phyloP scores from a whole-genome alignment of 192 early-diverging fungal genomes.

The Pilaira anomala region DNA sequence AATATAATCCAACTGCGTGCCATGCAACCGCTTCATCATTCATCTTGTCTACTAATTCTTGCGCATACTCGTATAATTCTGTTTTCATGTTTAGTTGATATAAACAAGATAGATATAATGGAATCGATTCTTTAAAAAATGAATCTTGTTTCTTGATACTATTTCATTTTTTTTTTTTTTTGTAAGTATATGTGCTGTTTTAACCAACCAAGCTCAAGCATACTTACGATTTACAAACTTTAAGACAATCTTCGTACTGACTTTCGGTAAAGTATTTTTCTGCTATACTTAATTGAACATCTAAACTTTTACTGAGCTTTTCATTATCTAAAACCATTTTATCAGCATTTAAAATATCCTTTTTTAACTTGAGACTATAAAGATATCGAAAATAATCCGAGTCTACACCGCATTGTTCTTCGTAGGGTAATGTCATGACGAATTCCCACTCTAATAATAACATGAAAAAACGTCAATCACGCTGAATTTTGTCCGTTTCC shows the following conservation, averaged over 20 bases:
- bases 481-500: too few relatives aligned
- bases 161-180: neutral
- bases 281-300: conserved; percentile 47
- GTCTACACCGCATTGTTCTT: conserved; percentile 46
- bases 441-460: conserved; percentile 52
- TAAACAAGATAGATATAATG: conserved; percentile 65
- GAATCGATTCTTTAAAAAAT: conserved; percentile 55
- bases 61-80: conserved; percentile 69
- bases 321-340: conserved; percentile 27
- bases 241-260: conserved; percentile 44
- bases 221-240: conserved; percentile 46
- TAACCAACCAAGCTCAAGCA: neutral
- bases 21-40: conserved; percentile 61
- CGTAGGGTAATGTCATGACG: conserved; percentile 49
- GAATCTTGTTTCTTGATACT: conserved; percentile 63
- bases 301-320: conserved; percentile 40
- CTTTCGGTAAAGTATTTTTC: conserved; percentile 50
- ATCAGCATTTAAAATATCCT: conserved; percentile 22
- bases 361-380: conserved; percentile 60
- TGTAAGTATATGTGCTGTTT: neutral
- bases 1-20: conserved; percentile 81
- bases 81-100: conserved; percentile 58
- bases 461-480: neutral
- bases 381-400: conserved; percentile 55
- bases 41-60: conserved; percentile 64